phyloP scores from a whole-genome alignment of 1,139 yeast genomes.

The Nadsonia commutata region DNA sequence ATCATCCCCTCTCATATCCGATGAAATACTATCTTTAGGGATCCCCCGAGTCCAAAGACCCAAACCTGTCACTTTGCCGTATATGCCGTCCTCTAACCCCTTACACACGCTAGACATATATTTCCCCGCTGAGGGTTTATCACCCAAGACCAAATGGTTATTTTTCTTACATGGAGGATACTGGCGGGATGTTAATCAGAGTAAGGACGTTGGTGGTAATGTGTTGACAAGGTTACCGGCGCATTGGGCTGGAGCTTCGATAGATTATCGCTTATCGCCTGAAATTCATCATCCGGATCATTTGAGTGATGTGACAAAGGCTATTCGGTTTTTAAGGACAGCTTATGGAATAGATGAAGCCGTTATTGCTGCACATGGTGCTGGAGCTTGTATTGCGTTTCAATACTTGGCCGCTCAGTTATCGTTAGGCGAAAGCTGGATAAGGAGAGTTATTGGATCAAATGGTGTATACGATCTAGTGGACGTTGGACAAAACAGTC shows the following conservation, averaged over 20 bases:
- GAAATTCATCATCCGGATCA: conserved; percentile 48
- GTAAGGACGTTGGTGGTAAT: conserved; percentile 36
- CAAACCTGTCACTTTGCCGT: conserved; percentile 10
- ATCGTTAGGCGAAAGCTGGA: conserved; percentile 14
- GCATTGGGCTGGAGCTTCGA: conserved; percentile 21
- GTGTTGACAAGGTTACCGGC: conserved; percentile 18
- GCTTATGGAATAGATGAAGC: conserved; percentile 20
- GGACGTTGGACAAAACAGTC: conserved; percentile 30
- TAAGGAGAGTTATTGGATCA: conserved; percentile 20
- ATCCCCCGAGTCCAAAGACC: conserved; percentile 10
- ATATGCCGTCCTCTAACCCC: conserved; percentile 12
- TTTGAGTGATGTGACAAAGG: conserved; percentile 37
- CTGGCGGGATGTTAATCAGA: conserved; percentile 57
- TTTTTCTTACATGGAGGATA: conserved; percentile 72
- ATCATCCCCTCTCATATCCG: neutral
- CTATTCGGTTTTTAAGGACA: conserved; percentile 22
- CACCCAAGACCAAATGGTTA: conserved; percentile 15
- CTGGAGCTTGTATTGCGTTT: conserved; percentile 54
- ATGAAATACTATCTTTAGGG: conserved; percentile 1
- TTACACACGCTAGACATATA: conserved; percentile 12
- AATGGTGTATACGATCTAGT: conserved; percentile 37
- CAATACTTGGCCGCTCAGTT: conserved; percentile 27
- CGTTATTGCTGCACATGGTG: conserved; percentile 56
- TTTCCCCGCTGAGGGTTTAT: conserved; percentile 10
- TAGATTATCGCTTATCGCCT: conserved; percentile 61